Base-by-base conservation (phyloP, 2,329 filamentous ascomycete species). In the Diaporthe ilicicola region DNA sequence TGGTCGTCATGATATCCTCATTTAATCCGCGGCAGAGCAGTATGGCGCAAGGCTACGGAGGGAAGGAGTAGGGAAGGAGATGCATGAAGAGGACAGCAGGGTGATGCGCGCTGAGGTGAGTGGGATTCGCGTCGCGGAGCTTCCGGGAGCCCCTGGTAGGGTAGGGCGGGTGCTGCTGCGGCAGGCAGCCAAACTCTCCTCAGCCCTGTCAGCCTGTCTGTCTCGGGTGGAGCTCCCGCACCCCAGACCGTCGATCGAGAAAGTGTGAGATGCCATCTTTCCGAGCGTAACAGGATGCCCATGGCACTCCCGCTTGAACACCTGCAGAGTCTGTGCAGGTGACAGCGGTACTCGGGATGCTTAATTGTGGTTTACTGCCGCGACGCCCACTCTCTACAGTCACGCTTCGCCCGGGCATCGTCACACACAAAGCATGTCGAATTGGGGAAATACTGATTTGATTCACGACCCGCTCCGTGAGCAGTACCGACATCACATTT, bases 1-100 rank as follows among this genome's bases (percentile, higher is more conserved):
- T 73, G 62, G 77, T 72, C 80, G 82, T 83, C 71, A 74, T 73
- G 37, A 48, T 74, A 27, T 64, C 69, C 53, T 72, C 73, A 74
- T 74, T 51, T 70, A 73, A 54, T 39, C 39, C 37, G 34, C 27
- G 50, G 55, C 53, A 53, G 64, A 42, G 46, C 22, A 27, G 6
- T 37, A 24, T 54, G 22, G 48, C 27, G 34, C 12, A 53, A 51
- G 54, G 42, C 32, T 29, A 46, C 32, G 44, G 15, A 50, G 37
- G 17, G 27, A 22, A 17, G 42, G 29, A 32, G 7, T 3, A 19
- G 24, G 34, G 51, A 15, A 29, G 19, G 37, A 34, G 13, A 46
- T n/a, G 39, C 51, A 50, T 19, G 50, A 32, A 51, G 39, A 65
- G 56, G 61, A 62, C 56, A 22, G 27, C 39, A 32, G 27, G 24